Percentiles rank a stretch among this genome's conserved stretches.
Evolutionary conservation across 257 asterid species (phyloP).

Genomic region (Solanum sejunctum): DNA sequence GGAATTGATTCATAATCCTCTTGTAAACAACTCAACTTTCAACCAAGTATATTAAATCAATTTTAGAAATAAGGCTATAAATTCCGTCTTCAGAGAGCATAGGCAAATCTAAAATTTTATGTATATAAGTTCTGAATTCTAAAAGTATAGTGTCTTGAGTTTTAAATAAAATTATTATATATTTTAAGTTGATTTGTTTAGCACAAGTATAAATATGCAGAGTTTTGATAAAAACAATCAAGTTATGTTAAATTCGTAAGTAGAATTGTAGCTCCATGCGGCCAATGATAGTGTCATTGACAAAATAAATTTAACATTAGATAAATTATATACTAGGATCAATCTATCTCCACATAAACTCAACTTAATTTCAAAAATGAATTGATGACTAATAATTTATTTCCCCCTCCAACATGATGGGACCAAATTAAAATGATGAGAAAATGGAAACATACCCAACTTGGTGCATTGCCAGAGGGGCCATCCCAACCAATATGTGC

Average conservation of each 20-base stretch:
- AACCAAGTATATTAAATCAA: background rate
- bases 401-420: background rate
- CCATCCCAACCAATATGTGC: conserved; percentile 94
- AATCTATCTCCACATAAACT: background rate
- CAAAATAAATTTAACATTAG: background rate
- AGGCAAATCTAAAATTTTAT: background rate
- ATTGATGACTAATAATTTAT: background rate
- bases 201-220: background rate
- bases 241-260: background rate
- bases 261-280: background rate
- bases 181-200: background rate
- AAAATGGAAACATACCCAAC: conserved; percentile 47
- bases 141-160: background rate
- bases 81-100: too few relatives aligned
- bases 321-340: background rate
- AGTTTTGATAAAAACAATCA: background rate
- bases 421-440: background rate
- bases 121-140: background rate
- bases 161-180: background rate
- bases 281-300: background rate
- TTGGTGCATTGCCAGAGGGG: conserved; percentile 57
- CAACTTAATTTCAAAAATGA: background rate
- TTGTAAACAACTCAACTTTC: background rate
- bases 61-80: background rate
- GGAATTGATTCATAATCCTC: background rate